Evolutionary conservation across 208 protist genomes (phyloP).

Genomic region (Trypanosoma congolense): DNA sequence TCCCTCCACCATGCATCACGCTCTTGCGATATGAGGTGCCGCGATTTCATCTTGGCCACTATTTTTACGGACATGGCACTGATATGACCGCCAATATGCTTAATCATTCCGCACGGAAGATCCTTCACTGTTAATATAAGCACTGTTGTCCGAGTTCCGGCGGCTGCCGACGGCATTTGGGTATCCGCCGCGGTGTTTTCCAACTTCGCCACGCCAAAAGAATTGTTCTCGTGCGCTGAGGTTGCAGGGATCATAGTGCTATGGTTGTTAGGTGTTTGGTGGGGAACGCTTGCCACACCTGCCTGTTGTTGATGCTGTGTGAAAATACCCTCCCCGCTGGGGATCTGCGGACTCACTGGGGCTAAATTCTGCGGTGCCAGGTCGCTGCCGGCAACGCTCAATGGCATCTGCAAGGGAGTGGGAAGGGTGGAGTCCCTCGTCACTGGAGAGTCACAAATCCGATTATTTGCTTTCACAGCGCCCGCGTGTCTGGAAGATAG

Average conservation of each 20-base stretch:
- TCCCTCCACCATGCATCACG: slow-evolving; percentile 92
- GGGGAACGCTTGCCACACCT: background rate
- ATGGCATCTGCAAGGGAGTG: background rate
- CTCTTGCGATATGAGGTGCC: slow-evolving; percentile 81
- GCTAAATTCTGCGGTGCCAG: background rate
- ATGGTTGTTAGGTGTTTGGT: background rate
- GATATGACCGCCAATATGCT: slow-evolving; percentile 85
- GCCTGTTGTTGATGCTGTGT: background rate
- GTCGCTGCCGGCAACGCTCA: background rate
- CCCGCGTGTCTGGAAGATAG: background rate
- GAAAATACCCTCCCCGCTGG: background rate
- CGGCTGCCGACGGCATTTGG: slow-evolving; percentile 8
- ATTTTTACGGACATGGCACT: slow-evolving; percentile 88
- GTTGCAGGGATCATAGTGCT: background rate
- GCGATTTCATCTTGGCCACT: slow-evolving; percentile 77
- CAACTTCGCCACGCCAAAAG: background rate
- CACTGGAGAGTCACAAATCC: background rate
- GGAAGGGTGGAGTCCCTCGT: background rate
- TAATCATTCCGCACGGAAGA: slow-evolving; percentile 65
- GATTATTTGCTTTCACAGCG: background rate
- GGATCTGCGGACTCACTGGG: background rate
- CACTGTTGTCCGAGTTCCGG: slow-evolving; percentile 34
- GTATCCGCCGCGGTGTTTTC: background rate
- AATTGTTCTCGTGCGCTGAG: background rate
- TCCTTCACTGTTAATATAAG: slow-evolving; percentile 85